A percentile compares a stretch with the other conserved stretches of the same genome.
These are phyloP conservation scores for Aspergillus brunneoviolaceus DNA, from an alignment of 2,329 filamentous ascomycete species.

Conservation along the genomic window DNA sequence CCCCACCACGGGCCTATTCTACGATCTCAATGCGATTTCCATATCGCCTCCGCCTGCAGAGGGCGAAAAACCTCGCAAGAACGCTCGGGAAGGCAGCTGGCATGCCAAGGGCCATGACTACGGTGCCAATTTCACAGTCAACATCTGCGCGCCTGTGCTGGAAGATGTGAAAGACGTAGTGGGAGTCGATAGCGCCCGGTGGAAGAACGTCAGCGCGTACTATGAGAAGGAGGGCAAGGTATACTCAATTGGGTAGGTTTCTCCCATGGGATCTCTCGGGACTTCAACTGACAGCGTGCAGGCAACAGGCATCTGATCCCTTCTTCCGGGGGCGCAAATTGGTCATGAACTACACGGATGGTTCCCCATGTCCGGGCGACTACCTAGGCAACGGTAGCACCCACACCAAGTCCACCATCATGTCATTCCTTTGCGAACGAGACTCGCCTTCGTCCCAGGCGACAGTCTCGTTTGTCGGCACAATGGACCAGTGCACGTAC, in stretches of 20 bases:
- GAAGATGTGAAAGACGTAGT: slow-evolving; percentile 49
- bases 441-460: slow-evolving; percentile 70
- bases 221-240: slow-evolving; percentile 45
- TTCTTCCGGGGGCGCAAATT: slow-evolving; percentile 59
- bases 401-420: slow-evolving; percentile 71
- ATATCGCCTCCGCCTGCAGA: slow-evolving; percentile 48
- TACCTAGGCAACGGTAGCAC: slow-evolving; percentile 24
- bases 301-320: slow-evolving; percentile 46
- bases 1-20: slow-evolving; percentile 61
- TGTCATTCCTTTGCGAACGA: slow-evolving; percentile 89
- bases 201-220: slow-evolving; percentile 51
- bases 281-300: neutral
- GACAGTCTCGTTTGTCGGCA: slow-evolving; percentile 78
- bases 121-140: slow-evolving; percentile 51
- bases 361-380: slow-evolving; percentile 63
- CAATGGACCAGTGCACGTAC: slow-evolving; percentile 89
- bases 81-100: slow-evolving; percentile 47
- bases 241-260: slow-evolving; percentile 48
- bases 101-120: slow-evolving; percentile 52
- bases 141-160: slow-evolving; percentile 52
- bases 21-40: slow-evolving; percentile 60
- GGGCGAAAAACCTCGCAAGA: slow-evolving; percentile 40
- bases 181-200: slow-evolving; percentile 41
- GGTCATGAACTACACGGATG: slow-evolving; percentile 72
- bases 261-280: neutral